Percentiles rank a stretch among this genome's conserved stretches.
Evolutionary conservation across 768 basidiomycete species (phyloP).

Genomic region (Mrakia hoshinonis): DNA sequence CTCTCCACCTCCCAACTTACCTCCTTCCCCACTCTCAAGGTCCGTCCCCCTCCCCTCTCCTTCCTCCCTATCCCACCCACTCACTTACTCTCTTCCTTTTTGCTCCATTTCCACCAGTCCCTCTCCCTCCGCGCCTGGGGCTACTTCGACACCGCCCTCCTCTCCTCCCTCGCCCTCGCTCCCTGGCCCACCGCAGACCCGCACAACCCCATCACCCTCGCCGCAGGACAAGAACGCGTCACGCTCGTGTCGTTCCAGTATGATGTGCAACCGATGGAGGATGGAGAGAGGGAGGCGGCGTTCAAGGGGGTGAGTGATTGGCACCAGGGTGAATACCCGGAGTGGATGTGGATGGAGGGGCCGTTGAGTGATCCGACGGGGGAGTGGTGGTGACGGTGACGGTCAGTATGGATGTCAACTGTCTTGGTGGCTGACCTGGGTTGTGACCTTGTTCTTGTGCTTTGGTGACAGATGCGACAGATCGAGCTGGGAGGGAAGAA

Average conservation of each 20-base stretch:
- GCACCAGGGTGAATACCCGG: not conserved
- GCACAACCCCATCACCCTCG: not conserved
- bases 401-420: not conserved
- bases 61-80: not conserved
- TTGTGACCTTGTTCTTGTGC: not conserved
- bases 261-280: not conserved
- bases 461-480: not conserved
- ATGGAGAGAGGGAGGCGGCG: not conserved
- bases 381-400: not conserved
- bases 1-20: not conserved
- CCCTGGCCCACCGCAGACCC: not conserved
- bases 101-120: not conserved
- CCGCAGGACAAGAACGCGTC: too few relatives aligned
- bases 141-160: constrained; percentile 3
- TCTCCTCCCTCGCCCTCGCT: not conserved
- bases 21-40: not conserved
- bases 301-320: not conserved
- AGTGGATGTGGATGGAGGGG: too few relatives aligned
- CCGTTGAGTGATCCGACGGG: too few relatives aligned
- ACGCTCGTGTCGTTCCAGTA: not conserved
- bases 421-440: not conserved
- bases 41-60: not conserved
- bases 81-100: not conserved
- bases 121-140: not conserved
- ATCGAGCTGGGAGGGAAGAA: not conserved